phyloP scores from a whole-genome alignment of 2,329 filamentous ascomycete species.

The Truncatella angustata region DNA sequence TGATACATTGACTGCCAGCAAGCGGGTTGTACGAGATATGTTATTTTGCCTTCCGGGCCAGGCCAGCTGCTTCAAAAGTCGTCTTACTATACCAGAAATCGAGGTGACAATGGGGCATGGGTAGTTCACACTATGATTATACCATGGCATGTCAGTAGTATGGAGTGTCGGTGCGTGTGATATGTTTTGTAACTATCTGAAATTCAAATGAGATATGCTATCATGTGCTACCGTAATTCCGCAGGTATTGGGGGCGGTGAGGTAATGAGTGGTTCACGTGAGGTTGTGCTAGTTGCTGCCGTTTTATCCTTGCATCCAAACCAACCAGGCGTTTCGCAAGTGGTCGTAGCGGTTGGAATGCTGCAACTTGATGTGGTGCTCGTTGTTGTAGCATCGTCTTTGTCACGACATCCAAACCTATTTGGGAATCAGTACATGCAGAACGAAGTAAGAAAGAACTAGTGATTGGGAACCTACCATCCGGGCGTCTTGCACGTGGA shows the following conservation, averaged over 20 bases:
- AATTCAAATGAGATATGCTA: neutral
- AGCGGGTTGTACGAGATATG: too few species aligned
- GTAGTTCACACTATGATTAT: too few species aligned
- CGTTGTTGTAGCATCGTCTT: constrained; percentile 10
- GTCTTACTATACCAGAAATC: too few species aligned
- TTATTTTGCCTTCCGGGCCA: too few species aligned
- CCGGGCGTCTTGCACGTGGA: constrained; percentile 61
- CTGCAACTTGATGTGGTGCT: constrained; percentile 20
- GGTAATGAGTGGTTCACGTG: constrained; percentile 10
- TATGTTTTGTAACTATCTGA: too few species aligned
- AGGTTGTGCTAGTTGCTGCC: neutral
- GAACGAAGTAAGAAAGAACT: neutral
- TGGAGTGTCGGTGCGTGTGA: too few species aligned
- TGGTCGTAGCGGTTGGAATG: constrained; percentile 20
- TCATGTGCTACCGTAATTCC: neutral
- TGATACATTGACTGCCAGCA: too few species aligned
- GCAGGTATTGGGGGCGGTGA: constrained; percentile 13
- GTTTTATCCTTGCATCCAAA: constrained; percentile 17
- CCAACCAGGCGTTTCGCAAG: constrained; percentile 23
- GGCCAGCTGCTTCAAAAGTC: too few species aligned
- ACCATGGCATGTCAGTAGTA: too few species aligned
- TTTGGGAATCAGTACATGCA: constrained; percentile 28
- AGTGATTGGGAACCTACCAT: constrained; percentile 32
- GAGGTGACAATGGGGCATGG: too few species aligned
- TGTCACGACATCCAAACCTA: constrained; percentile 18